Conservation (phyloP, 179 eudicot genomes). For the Actinidia chinensis region DNA sequence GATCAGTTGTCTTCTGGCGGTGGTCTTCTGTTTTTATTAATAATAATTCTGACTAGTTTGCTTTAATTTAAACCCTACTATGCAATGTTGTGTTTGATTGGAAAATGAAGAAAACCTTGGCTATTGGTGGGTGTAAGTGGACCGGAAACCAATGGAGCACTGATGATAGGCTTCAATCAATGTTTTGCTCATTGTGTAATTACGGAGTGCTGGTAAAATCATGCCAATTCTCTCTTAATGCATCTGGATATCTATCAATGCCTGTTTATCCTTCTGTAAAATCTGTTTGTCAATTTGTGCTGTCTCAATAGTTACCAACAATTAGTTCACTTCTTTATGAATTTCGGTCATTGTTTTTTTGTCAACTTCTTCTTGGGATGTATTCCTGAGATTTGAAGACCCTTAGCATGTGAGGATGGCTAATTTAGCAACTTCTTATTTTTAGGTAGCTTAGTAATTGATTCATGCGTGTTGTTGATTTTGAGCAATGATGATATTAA, state of each 20-base stretch:
- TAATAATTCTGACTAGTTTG: neutral
- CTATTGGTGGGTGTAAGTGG: too few species aligned
- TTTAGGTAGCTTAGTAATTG: neutral
- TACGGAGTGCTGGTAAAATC: neutral
- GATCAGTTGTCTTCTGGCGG: conserved; percentile 14
- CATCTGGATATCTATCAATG: neutral
- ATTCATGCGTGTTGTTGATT: neutral
- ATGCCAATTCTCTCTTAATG: neutral
- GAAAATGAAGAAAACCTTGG: neutral
- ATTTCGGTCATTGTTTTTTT: neutral
- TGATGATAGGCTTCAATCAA: neutral
- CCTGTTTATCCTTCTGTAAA: neutral
- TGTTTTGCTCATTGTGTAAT: neutral
- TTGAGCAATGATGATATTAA: neutral
- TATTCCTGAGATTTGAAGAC: neutral
- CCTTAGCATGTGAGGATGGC: neutral
- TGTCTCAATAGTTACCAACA: neutral
- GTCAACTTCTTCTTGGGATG: neutral
- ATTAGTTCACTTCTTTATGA: neutral
- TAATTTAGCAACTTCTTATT: neutral
- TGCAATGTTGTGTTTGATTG: neutral
- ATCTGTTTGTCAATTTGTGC: neutral
- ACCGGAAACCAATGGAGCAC: neutral
- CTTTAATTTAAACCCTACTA: neutral
- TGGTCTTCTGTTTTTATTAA: neutral